Evolutionary conservation across 2,329 filamentous ascomycete species (phyloP).

Genomic region (Colletotrichum sp.): DNA sequence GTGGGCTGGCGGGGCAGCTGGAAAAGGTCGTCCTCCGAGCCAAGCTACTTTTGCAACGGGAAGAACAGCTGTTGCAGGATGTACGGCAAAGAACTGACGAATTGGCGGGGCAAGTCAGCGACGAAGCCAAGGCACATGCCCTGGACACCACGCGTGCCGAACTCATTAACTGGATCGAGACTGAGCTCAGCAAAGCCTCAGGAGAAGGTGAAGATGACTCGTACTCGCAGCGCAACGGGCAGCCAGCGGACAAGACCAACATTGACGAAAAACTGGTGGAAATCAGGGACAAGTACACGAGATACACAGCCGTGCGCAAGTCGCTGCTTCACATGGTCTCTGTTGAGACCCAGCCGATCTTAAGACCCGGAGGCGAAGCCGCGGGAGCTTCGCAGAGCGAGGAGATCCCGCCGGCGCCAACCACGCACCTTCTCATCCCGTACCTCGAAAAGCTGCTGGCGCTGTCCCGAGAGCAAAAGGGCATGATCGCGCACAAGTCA

Average conservation of each 20-base stretch:
- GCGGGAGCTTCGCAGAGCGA: slow-evolving; percentile 6
- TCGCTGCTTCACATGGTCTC: slow-evolving; percentile 48
- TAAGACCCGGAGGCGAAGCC: slow-evolving; percentile 16
- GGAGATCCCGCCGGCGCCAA: slow-evolving; percentile 25
- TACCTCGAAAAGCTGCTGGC: slow-evolving; percentile 60
- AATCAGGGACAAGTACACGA: slow-evolving; percentile 59
- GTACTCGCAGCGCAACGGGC: slow-evolving; percentile 20
- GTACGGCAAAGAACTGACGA: slow-evolving; percentile 6
- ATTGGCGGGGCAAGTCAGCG: slow-evolving; percentile 38
- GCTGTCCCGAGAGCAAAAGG: slow-evolving; percentile 62
- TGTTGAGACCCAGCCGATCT: slow-evolving; percentile 32
- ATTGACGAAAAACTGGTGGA: slow-evolving; percentile 46
- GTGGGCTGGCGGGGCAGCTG: slow-evolving; percentile 53
- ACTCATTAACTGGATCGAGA: slow-evolving; percentile 70
- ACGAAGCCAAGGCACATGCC: slow-evolving; percentile 53
- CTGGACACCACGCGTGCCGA: slow-evolving; percentile 61
- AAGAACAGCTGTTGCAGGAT: slow-evolving; percentile 60
- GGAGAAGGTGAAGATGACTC: slow-evolving; percentile 29
- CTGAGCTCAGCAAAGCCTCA: slow-evolving; percentile 61
- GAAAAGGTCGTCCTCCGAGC: slow-evolving; percentile 65
- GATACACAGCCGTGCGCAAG: slow-evolving; percentile 56
- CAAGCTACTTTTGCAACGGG: slow-evolving; percentile 60
- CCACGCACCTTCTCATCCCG: slow-evolving; percentile 55
- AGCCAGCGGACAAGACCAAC: slow-evolving; percentile 22
- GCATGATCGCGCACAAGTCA: slow-evolving; percentile 62